A percentile compares a stretch with the other conserved stretches of the same genome.
Evolutionary conservation across 164 flowering plant species (phyloP).

Genomic region (Dillenia turbinata): DNA sequence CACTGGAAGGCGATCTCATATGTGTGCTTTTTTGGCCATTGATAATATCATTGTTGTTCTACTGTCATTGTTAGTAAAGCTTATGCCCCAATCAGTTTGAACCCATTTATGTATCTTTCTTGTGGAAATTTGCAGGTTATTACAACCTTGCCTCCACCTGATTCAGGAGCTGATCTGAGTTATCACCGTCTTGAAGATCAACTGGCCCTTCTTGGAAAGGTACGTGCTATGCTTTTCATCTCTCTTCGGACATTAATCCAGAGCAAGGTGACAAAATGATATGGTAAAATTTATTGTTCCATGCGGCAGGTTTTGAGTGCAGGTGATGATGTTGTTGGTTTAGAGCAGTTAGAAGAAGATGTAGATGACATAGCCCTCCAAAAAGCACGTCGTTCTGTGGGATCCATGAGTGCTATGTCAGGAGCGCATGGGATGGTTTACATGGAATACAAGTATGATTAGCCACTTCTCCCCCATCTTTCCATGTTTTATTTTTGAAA

Average conservation of each 20-base stretch:
- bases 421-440: conserved; percentile 89
- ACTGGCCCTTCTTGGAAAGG: conserved; percentile 74
- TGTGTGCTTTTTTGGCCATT: too few species aligned
- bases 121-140: conserved; percentile 42
- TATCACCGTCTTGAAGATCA: conserved; percentile 71
- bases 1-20: too few species aligned
- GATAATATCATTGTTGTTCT: too few species aligned
- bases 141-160: conserved; percentile 91
- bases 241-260: neutral
- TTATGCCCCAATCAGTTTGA: too few species aligned
- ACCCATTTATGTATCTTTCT: too few species aligned
- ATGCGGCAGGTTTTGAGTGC: conserved; percentile 64
- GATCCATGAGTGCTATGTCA: conserved; percentile 93
- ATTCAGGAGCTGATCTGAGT: conserved; percentile 69
- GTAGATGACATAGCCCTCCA: conserved; percentile 73
- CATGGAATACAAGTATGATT: conserved; percentile 75
- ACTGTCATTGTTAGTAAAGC: too few species aligned
- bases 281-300: conserved; percentile 1
- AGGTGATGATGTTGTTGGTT: conserved; percentile 83
- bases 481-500: neutral
- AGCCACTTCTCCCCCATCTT: neutral
- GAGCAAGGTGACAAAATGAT: too few species aligned
- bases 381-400: conserved; percentile 64
- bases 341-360: conserved; percentile 90
- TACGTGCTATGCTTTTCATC: conserved; percentile 7